Evolutionary conservation across 1,284 basidiomycete genomes (phyloP), one percentile per base, ranked within the genome.

Genomic region (Cutaneotrichosporon mucoides): DNA sequence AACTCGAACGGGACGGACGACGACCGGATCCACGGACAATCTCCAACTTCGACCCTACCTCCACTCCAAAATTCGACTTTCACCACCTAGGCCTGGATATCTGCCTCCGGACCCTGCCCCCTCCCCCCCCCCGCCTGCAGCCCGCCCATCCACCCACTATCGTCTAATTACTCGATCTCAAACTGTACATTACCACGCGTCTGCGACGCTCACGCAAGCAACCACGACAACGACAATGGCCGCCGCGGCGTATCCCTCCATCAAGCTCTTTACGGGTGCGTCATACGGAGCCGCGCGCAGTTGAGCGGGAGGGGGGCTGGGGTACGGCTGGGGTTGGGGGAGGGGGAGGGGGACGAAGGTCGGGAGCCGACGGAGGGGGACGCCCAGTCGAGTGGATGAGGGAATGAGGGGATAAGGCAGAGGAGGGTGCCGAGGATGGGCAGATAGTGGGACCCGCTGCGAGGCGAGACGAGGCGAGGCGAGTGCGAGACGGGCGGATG

Each of bases 221-320:
- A 24, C 24, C 24, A 24, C 24, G 24, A 24, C 24, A 24, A 24
- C 24, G 24, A 24, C 24, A 24, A 48, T 48, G 46, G 33, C 46
- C 12, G 46, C 46, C 34, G 46, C 53, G 9, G 45, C 53, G 35
- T 54, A 76, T 55, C 75, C 77, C 57, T 70, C 73, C 69, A 92
- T 96, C 81, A 94, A 94, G 81, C 85, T 95, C 64, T 94, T 95
- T 77, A 85, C 90, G 60, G 92, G 92, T 92, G 65, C 67, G 38
- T 24, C 38, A 40, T 40, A 24, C 24, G 24, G 24, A 24, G 24
- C 24, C 24, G 38, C 38, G 38, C 38, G 87, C 80, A n/a, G 1
- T 2, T 4, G 33, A 6, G 9, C 46, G 3, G 5, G 33, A n/a
- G 33, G 46, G 11, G 12, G 34, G 12, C 3, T 5, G 5, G 42